Conservation (phyloP, 192 early-diverging fungal species). For the Rhizophlyctis rosea region DNA sequence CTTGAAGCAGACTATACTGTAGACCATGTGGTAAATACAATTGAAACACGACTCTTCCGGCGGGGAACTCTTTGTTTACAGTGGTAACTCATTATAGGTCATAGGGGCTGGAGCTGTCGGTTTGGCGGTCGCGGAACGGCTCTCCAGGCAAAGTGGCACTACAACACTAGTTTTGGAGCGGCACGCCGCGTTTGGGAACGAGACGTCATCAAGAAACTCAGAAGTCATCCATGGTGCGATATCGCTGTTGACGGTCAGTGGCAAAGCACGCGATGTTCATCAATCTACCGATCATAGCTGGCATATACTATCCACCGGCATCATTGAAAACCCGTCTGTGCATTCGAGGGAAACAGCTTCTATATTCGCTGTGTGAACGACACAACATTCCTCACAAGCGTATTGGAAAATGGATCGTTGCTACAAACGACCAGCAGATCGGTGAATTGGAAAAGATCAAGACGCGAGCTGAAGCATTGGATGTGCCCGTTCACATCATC, state of each 20-base stretch:
- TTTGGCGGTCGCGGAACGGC: slow-evolving; percentile 65
- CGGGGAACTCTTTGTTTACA: too few relatives aligned
- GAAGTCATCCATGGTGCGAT: slow-evolving; percentile 75
- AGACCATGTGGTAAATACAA: too few relatives aligned
- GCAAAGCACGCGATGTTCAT: background rate
- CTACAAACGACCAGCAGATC: slow-evolving; percentile 48
- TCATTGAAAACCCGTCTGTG: slow-evolving; percentile 75
- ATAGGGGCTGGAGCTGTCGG: slow-evolving; percentile 83
- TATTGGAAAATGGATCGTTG: slow-evolving; percentile 81
- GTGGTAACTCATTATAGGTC: slow-evolving; percentile 43
- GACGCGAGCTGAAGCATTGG: slow-evolving; percentile 8
- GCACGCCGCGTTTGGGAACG: slow-evolving; percentile 58
- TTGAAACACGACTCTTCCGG: too few relatives aligned
- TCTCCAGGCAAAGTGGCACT: slow-evolving; percentile 44
- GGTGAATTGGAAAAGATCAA: slow-evolving; percentile 47
- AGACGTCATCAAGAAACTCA: slow-evolving; percentile 82
- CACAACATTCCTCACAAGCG: slow-evolving; percentile 50
- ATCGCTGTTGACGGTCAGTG: background rate
- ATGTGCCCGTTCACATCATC: slow-evolving; percentile 12
- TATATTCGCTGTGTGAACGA: slow-evolving; percentile 62
- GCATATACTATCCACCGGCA: slow-evolving; percentile 74
- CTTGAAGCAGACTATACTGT: too few relatives aligned
- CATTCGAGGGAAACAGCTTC: slow-evolving; percentile 66
- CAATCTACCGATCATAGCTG: slow-evolving; percentile 29
- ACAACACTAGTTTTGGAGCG: slow-evolving; percentile 68